These are phyloP conservation scores for Cladosporium cucumerinum DNA, from an alignment of 2,329 filamentous ascomycete genomes.

Conservation along the genomic window DNA sequence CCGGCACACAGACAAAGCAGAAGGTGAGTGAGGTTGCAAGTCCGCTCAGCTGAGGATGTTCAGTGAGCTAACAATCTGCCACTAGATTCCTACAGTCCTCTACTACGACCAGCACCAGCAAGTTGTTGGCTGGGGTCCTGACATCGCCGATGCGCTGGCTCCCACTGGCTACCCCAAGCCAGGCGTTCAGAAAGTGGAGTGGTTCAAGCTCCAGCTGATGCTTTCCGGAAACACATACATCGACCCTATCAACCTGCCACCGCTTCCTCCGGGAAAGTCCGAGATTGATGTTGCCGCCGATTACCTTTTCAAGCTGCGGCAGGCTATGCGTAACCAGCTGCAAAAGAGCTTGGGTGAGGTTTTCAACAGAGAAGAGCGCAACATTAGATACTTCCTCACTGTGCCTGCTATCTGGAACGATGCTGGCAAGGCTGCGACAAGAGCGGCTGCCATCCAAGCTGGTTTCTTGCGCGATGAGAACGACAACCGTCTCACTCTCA, in stretches of 20 bases:
- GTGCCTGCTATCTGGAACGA: constrained; percentile 99
- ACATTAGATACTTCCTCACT: constrained; percentile 95
- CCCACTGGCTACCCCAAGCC: constrained; percentile 97
- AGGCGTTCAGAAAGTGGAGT: constrained; percentile 97
- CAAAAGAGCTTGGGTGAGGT: constrained; percentile 97
- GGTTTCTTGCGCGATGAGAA: constrained; percentile 96
- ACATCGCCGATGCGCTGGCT: constrained; percentile 93
- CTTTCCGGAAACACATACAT: constrained; percentile 98
- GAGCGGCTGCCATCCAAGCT: constrained; percentile 92
- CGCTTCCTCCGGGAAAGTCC: constrained; percentile 93
- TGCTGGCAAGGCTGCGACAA: constrained; percentile 92
- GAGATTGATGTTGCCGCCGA: constrained; percentile 99
- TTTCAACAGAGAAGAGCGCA: constrained; percentile 95
- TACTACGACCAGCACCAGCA: constrained; percentile 99
- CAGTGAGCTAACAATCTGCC: neutral
- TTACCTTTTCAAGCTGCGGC: constrained; percentile 95
- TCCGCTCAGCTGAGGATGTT: neutral
- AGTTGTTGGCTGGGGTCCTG: constrained; percentile 98
- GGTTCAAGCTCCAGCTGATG: constrained; percentile 99
- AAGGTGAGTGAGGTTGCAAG: constrained; percentile 69
- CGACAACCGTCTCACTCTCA: constrained; percentile 89
- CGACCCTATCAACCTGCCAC: constrained; percentile 96
- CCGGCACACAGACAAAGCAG: constrained; percentile 96
- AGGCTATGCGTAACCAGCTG: constrained; percentile 92
- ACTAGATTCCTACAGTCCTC: constrained; percentile 95